Percentiles rank a stretch among this genome's conserved stretches.
phyloP scores from a whole-genome alignment of 2,329 filamentous ascomycete genomes.

The Cercospora nicotianae region DNA sequence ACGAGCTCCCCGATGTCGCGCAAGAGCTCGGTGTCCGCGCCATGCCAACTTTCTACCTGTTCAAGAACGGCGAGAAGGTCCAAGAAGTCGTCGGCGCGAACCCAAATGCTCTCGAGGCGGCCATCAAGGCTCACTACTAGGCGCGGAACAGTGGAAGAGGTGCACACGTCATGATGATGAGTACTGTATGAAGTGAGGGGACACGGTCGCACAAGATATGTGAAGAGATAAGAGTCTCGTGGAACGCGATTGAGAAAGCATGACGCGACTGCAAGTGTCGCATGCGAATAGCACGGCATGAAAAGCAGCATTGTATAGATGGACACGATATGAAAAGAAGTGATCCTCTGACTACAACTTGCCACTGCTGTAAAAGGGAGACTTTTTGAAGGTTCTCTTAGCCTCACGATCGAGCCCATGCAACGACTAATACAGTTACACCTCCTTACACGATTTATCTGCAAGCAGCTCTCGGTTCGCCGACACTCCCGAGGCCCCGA shows the following conservation, averaged over 20 bases:
- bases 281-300: background rate
- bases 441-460: background rate
- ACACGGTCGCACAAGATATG: background rate
- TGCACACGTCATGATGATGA: slow-evolving; percentile 3
- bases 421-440: no score
- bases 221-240: background rate
- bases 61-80: slow-evolving; percentile 74
- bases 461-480: background rate
- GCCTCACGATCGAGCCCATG: no score
- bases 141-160: no score
- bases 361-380: background rate
- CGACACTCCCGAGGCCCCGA: background rate
- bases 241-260: background rate
- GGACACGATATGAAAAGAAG: background rate
- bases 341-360: background rate
- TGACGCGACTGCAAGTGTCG: background rate
- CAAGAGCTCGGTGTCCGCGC: slow-evolving; percentile 77
- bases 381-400: no score
- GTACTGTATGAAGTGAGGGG: background rate
- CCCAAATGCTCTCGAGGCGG: slow-evolving; percentile 63
- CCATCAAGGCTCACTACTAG: slow-evolving; percentile 42
- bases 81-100: slow-evolving; percentile 78
- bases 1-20: slow-evolving; percentile 72
- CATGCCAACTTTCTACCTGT: slow-evolving; percentile 90
- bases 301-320: background rate